Evolutionary conservation across 2,329 filamentous ascomycete genomes (phyloP), one percentile per base, ranked within the genome.

Genomic region (Alternaria novae-zelandiae): DNA sequence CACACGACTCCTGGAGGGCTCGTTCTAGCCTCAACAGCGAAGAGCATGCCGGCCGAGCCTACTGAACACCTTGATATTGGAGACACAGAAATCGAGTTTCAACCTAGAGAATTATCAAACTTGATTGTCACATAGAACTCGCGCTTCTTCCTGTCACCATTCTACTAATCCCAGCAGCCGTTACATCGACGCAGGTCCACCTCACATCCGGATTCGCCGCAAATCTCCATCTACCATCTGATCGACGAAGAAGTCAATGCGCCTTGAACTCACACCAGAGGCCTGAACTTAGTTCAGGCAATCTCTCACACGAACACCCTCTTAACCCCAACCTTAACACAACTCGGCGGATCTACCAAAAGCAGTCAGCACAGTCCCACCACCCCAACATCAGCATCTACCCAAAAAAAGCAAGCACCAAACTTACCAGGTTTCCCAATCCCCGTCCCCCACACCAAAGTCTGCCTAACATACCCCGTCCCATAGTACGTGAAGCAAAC

Each of bases 391-490:
- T n/a, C 32, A 36, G n/a, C 32, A 36, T 36, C 32, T 36, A 36
- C 32, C 32, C 15, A 10, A 36, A 36, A 36, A 5, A n/a, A 36
- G 7, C n/a, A 36, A 36, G 32, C 15, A 36, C 7, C 32, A 41
- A 41, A 41, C 36, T 41, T 17, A 41, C 36, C 36, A 17, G 36
- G 36, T 41, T 41, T 41, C 5, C 36, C 36, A 11, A 17, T n/a
- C n/a, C 36, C 36, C 2, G n/a, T 41, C n/a, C 36, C 36, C 36
- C 36, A 41, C 15, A 41, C 36, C 36, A 41, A 41, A 41, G 36
- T 41, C n/a, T 17, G 36, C n/a, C 36, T 25, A n/a, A 45, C 25
- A 56, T 56, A 56, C 41, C 41, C 41, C 13, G 54, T 45, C 8
- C 54, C n/a, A 6, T 28, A n/a, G 11, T 20, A 46, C 54, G 41